Evolutionary conservation across 1,139 yeast genomes (phyloP).

Genomic region (Pichia kudriavzevii): DNA sequence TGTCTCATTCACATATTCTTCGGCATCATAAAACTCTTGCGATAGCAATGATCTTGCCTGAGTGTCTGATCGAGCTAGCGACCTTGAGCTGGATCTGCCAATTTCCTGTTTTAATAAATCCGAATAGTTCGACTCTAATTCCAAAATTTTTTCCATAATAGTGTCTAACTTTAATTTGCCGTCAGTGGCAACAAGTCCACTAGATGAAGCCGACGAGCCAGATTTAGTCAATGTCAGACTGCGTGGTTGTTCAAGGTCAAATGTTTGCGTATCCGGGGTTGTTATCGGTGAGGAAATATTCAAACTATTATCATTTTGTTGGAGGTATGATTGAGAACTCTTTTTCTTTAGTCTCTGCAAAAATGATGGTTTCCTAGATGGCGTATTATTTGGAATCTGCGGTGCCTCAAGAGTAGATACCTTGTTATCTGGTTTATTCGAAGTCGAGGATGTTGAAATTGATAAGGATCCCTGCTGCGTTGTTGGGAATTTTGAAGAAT

Average conservation of each 20-base stretch:
- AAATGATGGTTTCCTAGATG: slow-evolving; percentile 6
- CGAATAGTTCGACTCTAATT: slow-evolving; percentile 6
- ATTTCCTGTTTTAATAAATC: slow-evolving; percentile 6
- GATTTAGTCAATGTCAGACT: no score
- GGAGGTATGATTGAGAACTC: slow-evolving; percentile 8
- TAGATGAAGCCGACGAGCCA: slow-evolving; percentile 1
- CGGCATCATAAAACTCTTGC: slow-evolving; percentile 63
- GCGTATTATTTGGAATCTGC: slow-evolving; percentile 1
- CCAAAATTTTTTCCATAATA: slow-evolving; percentile 5
- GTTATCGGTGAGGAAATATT: slow-evolving; percentile 5
- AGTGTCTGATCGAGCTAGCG: slow-evolving; percentile 24
- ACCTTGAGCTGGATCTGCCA: slow-evolving; percentile 19
- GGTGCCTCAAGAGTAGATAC: no score
- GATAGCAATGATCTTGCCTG: slow-evolving; percentile 30
- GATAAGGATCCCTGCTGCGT: no score
- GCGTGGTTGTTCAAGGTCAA: neutral
- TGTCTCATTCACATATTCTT: slow-evolving; percentile 42
- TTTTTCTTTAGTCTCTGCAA: slow-evolving; percentile 7
- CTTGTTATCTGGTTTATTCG: no score
- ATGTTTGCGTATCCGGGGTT: slow-evolving; percentile 4
- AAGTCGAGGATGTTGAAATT: no score
- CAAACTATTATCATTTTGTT: no score
- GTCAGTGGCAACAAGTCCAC: neutral
- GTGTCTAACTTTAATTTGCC: slow-evolving; percentile 1
- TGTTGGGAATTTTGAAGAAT: no score